These are phyloP conservation scores for Podaxis pistillaris DNA, from an alignment of 768 basidiomycete species.

Conservation along the genomic window DNA sequence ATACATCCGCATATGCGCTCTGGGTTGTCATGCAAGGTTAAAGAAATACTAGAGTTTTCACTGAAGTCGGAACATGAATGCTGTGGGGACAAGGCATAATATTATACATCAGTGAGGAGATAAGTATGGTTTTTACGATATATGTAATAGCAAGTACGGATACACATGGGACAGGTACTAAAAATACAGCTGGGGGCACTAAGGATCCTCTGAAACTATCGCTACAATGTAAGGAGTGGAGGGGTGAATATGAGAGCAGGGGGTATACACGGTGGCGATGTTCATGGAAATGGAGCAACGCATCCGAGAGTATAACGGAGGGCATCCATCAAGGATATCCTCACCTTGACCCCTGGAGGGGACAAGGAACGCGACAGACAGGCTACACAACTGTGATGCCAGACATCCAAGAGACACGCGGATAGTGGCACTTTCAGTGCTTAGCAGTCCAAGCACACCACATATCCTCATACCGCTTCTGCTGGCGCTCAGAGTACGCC, in stretches of 20 bases:
- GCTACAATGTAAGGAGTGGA: constrained; percentile 9
- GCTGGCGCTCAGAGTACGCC: constrained; percentile 49
- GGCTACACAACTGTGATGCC: not conserved
- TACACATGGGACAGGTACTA: constrained; percentile 12
- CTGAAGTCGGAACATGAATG: too few species aligned
- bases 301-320: not conserved
- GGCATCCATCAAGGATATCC: not conserved
- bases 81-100: too few species aligned
- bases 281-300: not conserved
- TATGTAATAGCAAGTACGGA: not conserved
- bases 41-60: not conserved
- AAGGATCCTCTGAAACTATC: constrained; percentile 3
- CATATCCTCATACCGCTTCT: constrained; percentile 55
- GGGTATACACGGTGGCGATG: not conserved
- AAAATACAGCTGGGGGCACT: constrained; percentile 15
- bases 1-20: constrained; percentile 6
- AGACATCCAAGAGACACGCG: too few species aligned
- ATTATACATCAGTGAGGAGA: not conserved
- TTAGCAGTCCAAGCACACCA: constrained; percentile 49
- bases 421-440: constrained; percentile 15
- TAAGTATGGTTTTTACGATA: not conserved
- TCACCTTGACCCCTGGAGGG: not conserved
- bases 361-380: not conserved
- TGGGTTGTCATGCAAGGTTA: not conserved
- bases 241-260: not conserved